Evolutionary conservation across 2,329 filamentous ascomycete species (phyloP).

Genomic region (Cladobotryum mycophilum): DNA sequence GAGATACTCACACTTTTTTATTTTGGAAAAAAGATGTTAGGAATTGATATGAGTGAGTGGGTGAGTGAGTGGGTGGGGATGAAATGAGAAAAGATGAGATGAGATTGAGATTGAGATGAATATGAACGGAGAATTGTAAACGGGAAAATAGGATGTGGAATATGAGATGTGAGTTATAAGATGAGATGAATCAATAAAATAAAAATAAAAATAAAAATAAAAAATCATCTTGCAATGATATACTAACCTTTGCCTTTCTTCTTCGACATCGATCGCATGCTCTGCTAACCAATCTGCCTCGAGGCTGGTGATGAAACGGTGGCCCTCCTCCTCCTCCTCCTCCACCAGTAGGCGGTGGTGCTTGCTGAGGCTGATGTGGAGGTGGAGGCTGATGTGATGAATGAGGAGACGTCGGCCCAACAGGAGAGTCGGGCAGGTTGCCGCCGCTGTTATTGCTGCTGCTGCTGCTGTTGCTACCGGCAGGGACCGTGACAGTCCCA

Average conservation of each 20-base stretch:
- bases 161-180: no score
- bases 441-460: not conserved
- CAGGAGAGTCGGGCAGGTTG: not conserved
- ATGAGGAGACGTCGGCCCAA: not conserved
- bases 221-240: not conserved
- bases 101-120: not conserved
- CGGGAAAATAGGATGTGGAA: not conserved
- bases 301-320: slow-evolving; percentile 6
- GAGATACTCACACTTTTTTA: slow-evolving; percentile 24
- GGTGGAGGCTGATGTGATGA: not conserved
- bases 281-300: slow-evolving; percentile 17
- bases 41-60: slow-evolving; percentile 2
- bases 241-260: slow-evolving; percentile 29
- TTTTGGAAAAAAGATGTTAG: slow-evolving; percentile 1
- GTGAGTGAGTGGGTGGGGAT: not conserved
- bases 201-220: not conserved
- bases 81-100: slow-evolving; percentile 3
- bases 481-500: not conserved
- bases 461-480: not conserved
- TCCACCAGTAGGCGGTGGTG: not conserved
- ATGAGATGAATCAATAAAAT: not conserved
- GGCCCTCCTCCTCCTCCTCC: not conserved
- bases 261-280: slow-evolving; percentile 32
- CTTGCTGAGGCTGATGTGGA: not conserved
- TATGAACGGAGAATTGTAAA: not conserved